Percentiles rank a stretch among this genome's conserved stretches.
These are phyloP conservation scores for Coemansia furcata DNA, from an alignment of 192 early-diverging fungal species.

Conservation along the genomic window DNA sequence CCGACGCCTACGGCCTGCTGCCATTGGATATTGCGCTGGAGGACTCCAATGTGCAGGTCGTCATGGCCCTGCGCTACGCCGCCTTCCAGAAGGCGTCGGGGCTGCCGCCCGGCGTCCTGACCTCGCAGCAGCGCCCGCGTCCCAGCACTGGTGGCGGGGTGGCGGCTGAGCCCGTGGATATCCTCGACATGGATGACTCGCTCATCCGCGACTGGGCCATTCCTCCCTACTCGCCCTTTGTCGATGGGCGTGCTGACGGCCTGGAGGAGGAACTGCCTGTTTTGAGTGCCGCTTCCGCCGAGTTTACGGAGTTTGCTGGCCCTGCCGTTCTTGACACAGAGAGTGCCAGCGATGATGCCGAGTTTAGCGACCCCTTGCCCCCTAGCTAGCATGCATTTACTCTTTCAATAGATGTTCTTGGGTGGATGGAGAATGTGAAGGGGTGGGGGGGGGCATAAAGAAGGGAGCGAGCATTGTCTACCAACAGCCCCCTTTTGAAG, in stretches of 20 bases:
- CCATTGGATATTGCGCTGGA: conserved; percentile 55
- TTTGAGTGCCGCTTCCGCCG: not conserved
- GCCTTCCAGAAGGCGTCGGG: conserved; percentile 52
- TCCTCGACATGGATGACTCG: conserved; percentile 47
- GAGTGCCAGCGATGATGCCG: conserved; percentile 13
- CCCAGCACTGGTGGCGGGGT: not conserved
- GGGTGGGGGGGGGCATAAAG: too few species aligned
- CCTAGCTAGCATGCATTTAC: not conserved
- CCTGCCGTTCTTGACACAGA: not conserved
- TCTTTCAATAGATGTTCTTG: not conserved
- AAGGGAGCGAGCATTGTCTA: too few species aligned
- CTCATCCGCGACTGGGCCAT: conserved; percentile 50
- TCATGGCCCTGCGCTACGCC: conserved; percentile 54
- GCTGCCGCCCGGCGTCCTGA: conserved; percentile 32
- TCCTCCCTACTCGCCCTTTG: conserved; percentile 32
- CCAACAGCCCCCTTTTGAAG: not conserved
- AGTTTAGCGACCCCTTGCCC: conserved; percentile 14
- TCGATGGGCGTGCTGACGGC: conserved; percentile 3
- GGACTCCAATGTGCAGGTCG: conserved; percentile 47
- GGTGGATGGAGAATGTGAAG: not conserved
- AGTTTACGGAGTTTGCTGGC: conserved; percentile 17
- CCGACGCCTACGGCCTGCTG: conserved; percentile 60
- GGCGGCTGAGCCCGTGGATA: conserved; percentile 36
- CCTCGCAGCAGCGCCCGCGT: conserved; percentile 15
- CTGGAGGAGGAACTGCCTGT: not conserved